A percentile compares a stretch with the other conserved stretches of the same genome.
These are phyloP conservation scores for Auriscalpium orientale DNA, from an alignment of 768 basidiomycete genomes.

Conservation along the genomic window DNA sequence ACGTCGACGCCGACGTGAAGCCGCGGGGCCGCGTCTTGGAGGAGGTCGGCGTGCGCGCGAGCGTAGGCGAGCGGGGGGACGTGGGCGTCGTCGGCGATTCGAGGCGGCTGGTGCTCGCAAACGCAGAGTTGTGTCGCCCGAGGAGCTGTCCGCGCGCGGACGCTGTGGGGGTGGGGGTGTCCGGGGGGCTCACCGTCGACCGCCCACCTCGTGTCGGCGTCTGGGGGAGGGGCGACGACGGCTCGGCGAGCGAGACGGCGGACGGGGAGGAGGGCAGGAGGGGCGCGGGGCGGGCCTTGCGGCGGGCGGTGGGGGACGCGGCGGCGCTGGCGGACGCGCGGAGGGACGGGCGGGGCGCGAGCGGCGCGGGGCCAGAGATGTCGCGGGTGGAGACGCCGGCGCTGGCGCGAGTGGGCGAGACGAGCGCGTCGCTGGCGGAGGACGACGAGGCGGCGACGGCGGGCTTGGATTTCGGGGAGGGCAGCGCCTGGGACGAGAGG, in stretches of 20 bases:
- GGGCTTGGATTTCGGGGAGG: slow-evolving; percentile 45
- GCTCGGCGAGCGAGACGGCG: slow-evolving; percentile 3
- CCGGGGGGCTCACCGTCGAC: slow-evolving; percentile 38
- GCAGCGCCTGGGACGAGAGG: slow-evolving; percentile 48
- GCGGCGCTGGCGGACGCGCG: slow-evolving; percentile 14
- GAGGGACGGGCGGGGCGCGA: slow-evolving; percentile 19
- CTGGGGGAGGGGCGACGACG: not conserved
- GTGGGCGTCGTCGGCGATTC: slow-evolving; percentile 29
- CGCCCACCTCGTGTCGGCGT: slow-evolving; percentile 9
- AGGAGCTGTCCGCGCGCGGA: slow-evolving; percentile 31
- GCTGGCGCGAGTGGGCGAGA: slow-evolving; percentile 35
- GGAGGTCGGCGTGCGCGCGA: slow-evolving; percentile 22
- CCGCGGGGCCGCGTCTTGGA: slow-evolving; percentile 24
- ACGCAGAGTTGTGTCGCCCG: slow-evolving; percentile 27
- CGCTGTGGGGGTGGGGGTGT: slow-evolving; percentile 40
- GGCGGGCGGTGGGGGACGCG: slow-evolving; percentile 15
- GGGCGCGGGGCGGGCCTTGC: slow-evolving; percentile 17
- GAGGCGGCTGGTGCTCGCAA: slow-evolving; percentile 35
- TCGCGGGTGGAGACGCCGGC: slow-evolving; percentile 17
- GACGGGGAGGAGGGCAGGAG: slow-evolving; percentile 15
- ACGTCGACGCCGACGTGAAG: slow-evolving; percentile 40
- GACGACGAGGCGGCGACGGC: slow-evolving; percentile 41
- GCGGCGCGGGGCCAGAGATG: slow-evolving; percentile 26
- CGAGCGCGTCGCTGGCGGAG: slow-evolving; percentile 35
- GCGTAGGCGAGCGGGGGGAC: slow-evolving; percentile 37